These are phyloP conservation scores for Nicotiana paniculata DNA, from an alignment of 257 asterid genomes.

Conservation along the genomic window DNA sequence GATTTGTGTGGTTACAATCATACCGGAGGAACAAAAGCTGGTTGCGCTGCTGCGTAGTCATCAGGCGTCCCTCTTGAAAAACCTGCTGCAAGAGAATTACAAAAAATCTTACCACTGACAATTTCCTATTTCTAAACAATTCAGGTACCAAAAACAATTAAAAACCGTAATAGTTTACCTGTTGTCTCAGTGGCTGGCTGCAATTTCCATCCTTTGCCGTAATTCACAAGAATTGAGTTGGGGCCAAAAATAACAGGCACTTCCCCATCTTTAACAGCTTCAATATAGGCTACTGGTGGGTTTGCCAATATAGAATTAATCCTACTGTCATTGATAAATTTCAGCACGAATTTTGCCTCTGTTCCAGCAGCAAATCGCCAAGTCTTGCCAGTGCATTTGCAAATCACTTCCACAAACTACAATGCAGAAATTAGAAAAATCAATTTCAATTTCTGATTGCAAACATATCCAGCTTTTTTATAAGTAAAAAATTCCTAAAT, in stretches of 20 bases:
- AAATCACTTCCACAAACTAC: slow-evolving; percentile 75
- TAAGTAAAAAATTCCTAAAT: background rate
- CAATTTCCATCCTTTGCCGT: slow-evolving; percentile 70
- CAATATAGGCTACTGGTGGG: slow-evolving; percentile 50
- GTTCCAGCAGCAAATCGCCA: slow-evolving; percentile 82
- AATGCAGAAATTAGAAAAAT: background rate
- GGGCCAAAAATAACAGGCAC: slow-evolving; percentile 81
- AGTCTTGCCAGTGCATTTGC: slow-evolving; percentile 61
- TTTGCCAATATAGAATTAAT: slow-evolving; percentile 17
- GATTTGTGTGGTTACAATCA: background rate
- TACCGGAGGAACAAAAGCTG: background rate
- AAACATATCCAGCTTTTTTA: background rate
- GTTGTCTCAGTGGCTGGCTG: slow-evolving; percentile 42
- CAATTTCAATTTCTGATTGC: background rate
- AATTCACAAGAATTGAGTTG: slow-evolving; percentile 54
- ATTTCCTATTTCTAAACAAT: background rate
- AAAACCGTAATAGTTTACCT: slow-evolving; percentile 23
- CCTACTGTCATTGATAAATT: slow-evolving; percentile 56
- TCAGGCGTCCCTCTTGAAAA: background rate
- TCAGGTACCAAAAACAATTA: background rate
- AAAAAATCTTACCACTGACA: background rate
- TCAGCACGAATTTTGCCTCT: slow-evolving; percentile 65
- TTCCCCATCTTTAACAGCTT: slow-evolving; percentile 79
- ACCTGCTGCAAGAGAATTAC: background rate
- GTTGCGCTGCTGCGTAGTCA: background rate